Conservation (phyloP, 78 protist genomes). For the slime mould (Dictyostelium discoideum) region dicty_2.7 NC_007090.3:3772001-3772500, state of each 20-base stretch:
- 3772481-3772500: not conserved
- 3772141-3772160: conserved; percentile 4
- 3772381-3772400: not conserved
- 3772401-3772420: not conserved
- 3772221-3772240: not conserved
- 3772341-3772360: not conserved
- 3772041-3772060: not conserved
- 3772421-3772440: not conserved
- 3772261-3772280: not conserved
- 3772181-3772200: not conserved
- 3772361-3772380: conserved; percentile 7
- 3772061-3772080: not conserved
- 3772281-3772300: not conserved
- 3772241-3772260: not conserved
- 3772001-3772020: not conserved
- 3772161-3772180: conserved; percentile 16
- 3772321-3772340: not conserved
- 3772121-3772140: not conserved
- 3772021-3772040: not conserved
- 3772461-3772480: not conserved
- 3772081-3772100: not conserved
- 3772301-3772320: not conserved
- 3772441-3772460: conserved; percentile 8
- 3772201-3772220: not conserved
- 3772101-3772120: not conserved